Conservation (phyloP, 768 basidiomycete species). For the Gymnopilus dilepis region DNA sequence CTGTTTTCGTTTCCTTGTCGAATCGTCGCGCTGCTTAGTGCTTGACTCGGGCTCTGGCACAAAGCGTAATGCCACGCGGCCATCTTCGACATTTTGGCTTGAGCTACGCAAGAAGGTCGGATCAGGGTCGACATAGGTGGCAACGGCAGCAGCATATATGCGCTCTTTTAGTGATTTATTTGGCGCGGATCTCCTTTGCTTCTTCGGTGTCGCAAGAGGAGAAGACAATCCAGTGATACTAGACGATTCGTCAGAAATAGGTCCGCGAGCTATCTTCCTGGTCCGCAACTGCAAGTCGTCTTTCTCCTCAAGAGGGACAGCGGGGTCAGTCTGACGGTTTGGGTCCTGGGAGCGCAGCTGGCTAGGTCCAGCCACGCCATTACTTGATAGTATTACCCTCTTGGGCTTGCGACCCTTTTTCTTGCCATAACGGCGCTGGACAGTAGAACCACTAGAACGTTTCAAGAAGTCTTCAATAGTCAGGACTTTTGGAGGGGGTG, state of each 20-base stretch:
- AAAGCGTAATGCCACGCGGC: slow-evolving; percentile 34
- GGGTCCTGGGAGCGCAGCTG: too few relatives aligned
- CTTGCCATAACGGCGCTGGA: slow-evolving; percentile 11
- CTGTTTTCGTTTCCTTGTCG: neutral
- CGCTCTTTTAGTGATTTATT: slow-evolving; percentile 34
- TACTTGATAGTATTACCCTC: neutral
- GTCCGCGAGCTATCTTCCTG: slow-evolving; percentile 1
- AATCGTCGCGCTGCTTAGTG: neutral
- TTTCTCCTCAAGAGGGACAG: neutral
- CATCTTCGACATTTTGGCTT: slow-evolving; percentile 6
- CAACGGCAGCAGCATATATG: slow-evolving; percentile 40
- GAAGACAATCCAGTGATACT: slow-evolving; percentile 2
- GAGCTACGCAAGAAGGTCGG: slow-evolving; percentile 26
- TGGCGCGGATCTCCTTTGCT: slow-evolving; percentile 16
- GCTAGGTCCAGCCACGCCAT: neutral
- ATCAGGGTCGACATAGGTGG: slow-evolving; percentile 39
- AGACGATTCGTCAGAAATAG: neutral
- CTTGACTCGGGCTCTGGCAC: slow-evolving; percentile 17
- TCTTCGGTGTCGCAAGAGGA: slow-evolving; percentile 8
- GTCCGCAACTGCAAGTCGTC: slow-evolving; percentile 9
- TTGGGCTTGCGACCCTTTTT: slow-evolving; percentile 9
- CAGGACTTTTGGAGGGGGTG: slow-evolving; percentile 12
- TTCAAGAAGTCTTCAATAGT: slow-evolving; percentile 38
- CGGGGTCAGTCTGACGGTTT: neutral
- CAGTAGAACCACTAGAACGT: slow-evolving; percentile 15